A percentile compares a stretch with the other conserved stretches of the same genome.
These are phyloP conservation scores for Penicillium sp. DNA, from an alignment of 2,329 filamentous ascomycete genomes.

Conservation along the genomic window DNA sequence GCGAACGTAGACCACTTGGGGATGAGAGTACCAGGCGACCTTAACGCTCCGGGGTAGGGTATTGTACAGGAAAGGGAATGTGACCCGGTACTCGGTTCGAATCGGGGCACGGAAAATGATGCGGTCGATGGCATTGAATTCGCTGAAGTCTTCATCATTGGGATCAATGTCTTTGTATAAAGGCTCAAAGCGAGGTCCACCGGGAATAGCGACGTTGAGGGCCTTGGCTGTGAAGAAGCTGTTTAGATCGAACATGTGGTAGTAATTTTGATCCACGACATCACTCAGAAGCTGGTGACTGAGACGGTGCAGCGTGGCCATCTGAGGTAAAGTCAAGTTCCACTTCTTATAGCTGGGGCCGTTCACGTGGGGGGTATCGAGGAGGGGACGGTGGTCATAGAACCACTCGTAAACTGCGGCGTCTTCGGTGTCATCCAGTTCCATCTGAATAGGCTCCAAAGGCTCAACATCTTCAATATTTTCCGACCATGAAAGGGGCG, in stretches of 20 bases:
- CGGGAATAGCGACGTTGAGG: slow-evolving; percentile 94
- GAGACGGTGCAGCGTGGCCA: slow-evolving; percentile 90
- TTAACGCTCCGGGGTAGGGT: slow-evolving; percentile 91
- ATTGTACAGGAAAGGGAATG: slow-evolving; percentile 93
- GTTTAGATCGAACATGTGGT: slow-evolving; percentile 92
- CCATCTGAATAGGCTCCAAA: slow-evolving; percentile 96
- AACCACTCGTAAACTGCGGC: slow-evolving; percentile 92
- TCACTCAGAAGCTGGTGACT: slow-evolving; percentile 89
- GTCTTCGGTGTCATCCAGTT: slow-evolving; percentile 91
- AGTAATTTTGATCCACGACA: slow-evolving; percentile 93
- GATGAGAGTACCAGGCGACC: slow-evolving; percentile 88
- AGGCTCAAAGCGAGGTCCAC: slow-evolving; percentile 92
- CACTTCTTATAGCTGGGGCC: slow-evolving; percentile 94
- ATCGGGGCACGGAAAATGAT: slow-evolving; percentile 97
- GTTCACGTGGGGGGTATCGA: slow-evolving; percentile 91
- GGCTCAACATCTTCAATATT: slow-evolving; percentile 99
- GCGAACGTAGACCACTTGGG: slow-evolving; percentile 85
- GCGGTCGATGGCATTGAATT: slow-evolving; percentile 98
- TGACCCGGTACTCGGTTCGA: slow-evolving; percentile 90
- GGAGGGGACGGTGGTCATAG: slow-evolving; percentile 85
- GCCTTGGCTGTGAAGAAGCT: slow-evolving; percentile 96
- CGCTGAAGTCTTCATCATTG: slow-evolving; percentile 97
- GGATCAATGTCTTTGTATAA: slow-evolving; percentile 98
- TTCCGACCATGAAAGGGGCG: slow-evolving; percentile 94
- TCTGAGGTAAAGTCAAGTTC: slow-evolving; percentile 90